These are phyloP conservation scores for Vitis hybrid DNA, from an alignment of 177 flowering plant species.

Conservation along the genomic window DNA sequence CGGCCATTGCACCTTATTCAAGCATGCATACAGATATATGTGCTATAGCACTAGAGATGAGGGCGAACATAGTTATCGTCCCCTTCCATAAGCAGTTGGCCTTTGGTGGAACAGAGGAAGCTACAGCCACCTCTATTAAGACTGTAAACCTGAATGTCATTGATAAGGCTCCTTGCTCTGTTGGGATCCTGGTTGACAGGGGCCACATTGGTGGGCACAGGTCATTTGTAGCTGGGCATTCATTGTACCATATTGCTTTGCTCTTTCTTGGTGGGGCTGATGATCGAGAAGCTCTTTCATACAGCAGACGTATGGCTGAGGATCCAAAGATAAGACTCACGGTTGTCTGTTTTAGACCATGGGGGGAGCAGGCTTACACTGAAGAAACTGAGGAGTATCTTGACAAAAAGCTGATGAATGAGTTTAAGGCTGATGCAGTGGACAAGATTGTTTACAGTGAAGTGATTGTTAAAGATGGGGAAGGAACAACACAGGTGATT, in stretches of 20 bases:
- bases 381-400: no score
- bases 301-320: slow-evolving; percentile 43
- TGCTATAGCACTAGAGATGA: slow-evolving; percentile 31
- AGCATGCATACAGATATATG: slow-evolving; percentile 54
- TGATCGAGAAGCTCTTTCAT: slow-evolving; percentile 47
- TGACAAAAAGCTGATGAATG: no score
- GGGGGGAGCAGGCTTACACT: no score
- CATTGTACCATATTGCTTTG: slow-evolving; percentile 26
- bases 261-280: slow-evolving; percentile 58
- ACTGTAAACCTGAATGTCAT: slow-evolving; percentile 39
- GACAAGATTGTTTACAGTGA: slow-evolving; percentile 31
- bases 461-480: slow-evolving; percentile 39
- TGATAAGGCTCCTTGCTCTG: slow-evolving; percentile 51
- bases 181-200: slow-evolving; percentile 52
- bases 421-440: slow-evolving; percentile 6
- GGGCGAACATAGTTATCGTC: slow-evolving; percentile 33
- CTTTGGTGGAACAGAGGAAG: slow-evolving; percentile 30
- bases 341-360: slow-evolving; percentile 23
- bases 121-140: slow-evolving; percentile 9
- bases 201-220: slow-evolving; percentile 11
- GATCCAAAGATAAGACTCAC: slow-evolving; percentile 31
- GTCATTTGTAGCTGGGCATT: slow-evolving; percentile 8
- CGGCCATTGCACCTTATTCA: slow-evolving; percentile 30
- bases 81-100: slow-evolving; percentile 58
- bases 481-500: slow-evolving; percentile 19